A percentile compares a stretch with the other conserved stretches of the same genome.
Conservation (phyloP, 2,329 filamentous ascomycete genomes). For the Penicillium sp. region DNA sequence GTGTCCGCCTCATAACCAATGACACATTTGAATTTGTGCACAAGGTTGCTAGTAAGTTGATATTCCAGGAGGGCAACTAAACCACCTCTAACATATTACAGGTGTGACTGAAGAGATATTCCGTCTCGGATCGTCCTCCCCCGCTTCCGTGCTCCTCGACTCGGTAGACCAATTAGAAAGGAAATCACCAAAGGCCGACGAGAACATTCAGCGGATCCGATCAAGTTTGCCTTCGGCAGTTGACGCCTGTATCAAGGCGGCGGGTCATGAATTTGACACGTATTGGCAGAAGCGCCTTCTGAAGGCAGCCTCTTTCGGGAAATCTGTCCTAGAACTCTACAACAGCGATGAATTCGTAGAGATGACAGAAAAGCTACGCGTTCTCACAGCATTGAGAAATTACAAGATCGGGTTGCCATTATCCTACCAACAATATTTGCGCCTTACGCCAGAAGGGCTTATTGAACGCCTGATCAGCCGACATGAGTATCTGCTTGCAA, state of each 20-base stretch:
- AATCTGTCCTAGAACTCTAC: constrained; percentile 94
- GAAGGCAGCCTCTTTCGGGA: constrained; percentile 96
- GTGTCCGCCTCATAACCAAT: constrained; percentile 84
- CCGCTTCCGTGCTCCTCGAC: constrained; percentile 88
- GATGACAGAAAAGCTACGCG: constrained; percentile 90
- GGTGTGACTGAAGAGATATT: constrained; percentile 85
- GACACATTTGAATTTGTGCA: constrained; percentile 98
- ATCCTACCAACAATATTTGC: constrained; percentile 90
- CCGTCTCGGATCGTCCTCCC: constrained; percentile 77
- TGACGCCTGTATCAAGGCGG: constrained; percentile 87
- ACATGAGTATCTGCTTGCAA: constrained; percentile 83
- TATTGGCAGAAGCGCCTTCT: constrained; percentile 94
- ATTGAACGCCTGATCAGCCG: constrained; percentile 81
- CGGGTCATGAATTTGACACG: constrained; percentile 83
- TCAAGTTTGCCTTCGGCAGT: constrained; percentile 86
- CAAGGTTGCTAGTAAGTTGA: constrained; percentile 64
- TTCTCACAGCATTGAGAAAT: constrained; percentile 86
- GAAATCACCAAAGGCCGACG: constrained; percentile 93
- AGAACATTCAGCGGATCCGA: constrained; percentile 92
- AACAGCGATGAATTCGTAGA: constrained; percentile 98
- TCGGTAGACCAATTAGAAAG: constrained; percentile 86
- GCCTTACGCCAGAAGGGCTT: constrained; percentile 84
- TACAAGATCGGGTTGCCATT: constrained; percentile 87
- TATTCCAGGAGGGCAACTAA: neutral
- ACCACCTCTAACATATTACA: constrained; percentile 21